phyloP scores from a whole-genome alignment of 2,329 filamentous ascomycete genomes.

The Aspergillus neoniger region DNA sequence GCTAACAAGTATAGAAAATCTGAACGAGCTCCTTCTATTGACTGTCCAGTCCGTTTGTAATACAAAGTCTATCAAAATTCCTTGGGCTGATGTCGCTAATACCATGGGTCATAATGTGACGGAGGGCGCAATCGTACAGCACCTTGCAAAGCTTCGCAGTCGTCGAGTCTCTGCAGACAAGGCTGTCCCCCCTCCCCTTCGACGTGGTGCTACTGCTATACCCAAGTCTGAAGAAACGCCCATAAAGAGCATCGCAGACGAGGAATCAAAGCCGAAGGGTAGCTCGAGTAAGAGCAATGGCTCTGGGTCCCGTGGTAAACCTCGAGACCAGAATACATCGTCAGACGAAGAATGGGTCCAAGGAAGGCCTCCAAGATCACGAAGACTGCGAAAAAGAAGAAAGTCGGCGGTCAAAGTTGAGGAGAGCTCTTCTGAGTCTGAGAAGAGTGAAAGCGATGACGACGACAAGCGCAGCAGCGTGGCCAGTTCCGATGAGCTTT shows the following conservation, averaged over 20 bases:
- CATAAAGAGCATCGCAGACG: neutral
- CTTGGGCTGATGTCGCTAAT: constrained; percentile 44
- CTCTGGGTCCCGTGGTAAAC: neutral
- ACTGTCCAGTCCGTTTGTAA: constrained; percentile 47
- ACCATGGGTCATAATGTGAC: constrained; percentile 44
- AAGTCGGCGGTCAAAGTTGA: neutral
- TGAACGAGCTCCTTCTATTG: constrained; percentile 47
- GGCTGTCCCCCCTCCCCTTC: constrained; percentile 43
- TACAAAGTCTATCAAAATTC: constrained; percentile 39
- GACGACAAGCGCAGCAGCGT: constrained; percentile 4
- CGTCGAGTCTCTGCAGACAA: constrained; percentile 36
- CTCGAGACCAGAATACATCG: neutral
- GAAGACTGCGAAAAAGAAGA: neutral
- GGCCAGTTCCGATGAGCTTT: constrained; percentile 12
- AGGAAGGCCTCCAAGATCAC: neutral
- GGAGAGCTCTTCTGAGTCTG: neutral
- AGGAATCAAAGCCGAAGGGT: neutral
- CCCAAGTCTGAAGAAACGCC: constrained; percentile 7
- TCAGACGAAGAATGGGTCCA: constrained; percentile 14
- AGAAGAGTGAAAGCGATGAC: constrained; percentile 16
- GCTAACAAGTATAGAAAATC: constrained; percentile 38
- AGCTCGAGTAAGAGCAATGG: neutral
- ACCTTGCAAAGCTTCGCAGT: constrained; percentile 47
- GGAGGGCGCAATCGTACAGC: constrained; percentile 50
- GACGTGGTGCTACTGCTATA: constrained; percentile 33